phyloP scores from a whole-genome alignment of 352 stramenopile genomes.

The Pythium sp. region DNA sequence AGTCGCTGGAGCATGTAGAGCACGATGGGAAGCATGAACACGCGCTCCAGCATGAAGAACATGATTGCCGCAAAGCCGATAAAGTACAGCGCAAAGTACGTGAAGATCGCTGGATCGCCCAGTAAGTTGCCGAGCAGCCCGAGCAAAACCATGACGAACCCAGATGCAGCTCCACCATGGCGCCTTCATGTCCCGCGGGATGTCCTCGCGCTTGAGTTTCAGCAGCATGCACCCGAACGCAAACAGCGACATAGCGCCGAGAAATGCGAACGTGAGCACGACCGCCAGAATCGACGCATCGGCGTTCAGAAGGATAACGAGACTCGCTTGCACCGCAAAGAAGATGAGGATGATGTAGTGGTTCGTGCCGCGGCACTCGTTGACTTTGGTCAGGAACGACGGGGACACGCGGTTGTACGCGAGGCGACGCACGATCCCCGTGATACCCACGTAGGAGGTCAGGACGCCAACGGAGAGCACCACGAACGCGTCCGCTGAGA shows the following conservation, averaged over 20 bases:
- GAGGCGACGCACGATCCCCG: slow-evolving; percentile 74
- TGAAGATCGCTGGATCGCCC: slow-evolving; percentile 57
- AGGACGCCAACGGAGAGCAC: slow-evolving; percentile 85
- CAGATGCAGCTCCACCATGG: slow-evolving; percentile 32
- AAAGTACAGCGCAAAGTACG: slow-evolving; percentile 82
- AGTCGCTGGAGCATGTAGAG: slow-evolving; percentile 62
- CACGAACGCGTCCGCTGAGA: slow-evolving; percentile 86
- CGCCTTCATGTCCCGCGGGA: slow-evolving; percentile 51
- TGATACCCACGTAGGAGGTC: slow-evolving; percentile 90
- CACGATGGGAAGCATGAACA: slow-evolving; percentile 71
- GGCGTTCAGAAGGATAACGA: slow-evolving; percentile 76
- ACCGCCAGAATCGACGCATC: slow-evolving; percentile 83
- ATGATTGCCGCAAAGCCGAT: slow-evolving; percentile 65
- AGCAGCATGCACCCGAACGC: slow-evolving; percentile 76
- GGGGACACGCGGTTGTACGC: slow-evolving; percentile 72
- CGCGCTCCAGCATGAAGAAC: slow-evolving; percentile 80
- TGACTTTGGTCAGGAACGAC: slow-evolving; percentile 53
- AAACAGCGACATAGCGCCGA: slow-evolving; percentile 83
- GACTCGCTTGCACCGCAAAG: slow-evolving; percentile 62
- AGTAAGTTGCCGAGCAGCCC: slow-evolving; percentile 10
- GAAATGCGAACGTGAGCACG: slow-evolving; percentile 83
- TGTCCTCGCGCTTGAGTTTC: slow-evolving; percentile 77
- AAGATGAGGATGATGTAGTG: slow-evolving; percentile 85
- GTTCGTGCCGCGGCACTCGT: slow-evolving; percentile 79
- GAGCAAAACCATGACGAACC: slow-evolving; percentile 21